Evolutionary conservation across 371 early-diverging fungal species (phyloP), one percentile per base, ranked within the genome.

Genomic region (Mucor indicus): DNA sequence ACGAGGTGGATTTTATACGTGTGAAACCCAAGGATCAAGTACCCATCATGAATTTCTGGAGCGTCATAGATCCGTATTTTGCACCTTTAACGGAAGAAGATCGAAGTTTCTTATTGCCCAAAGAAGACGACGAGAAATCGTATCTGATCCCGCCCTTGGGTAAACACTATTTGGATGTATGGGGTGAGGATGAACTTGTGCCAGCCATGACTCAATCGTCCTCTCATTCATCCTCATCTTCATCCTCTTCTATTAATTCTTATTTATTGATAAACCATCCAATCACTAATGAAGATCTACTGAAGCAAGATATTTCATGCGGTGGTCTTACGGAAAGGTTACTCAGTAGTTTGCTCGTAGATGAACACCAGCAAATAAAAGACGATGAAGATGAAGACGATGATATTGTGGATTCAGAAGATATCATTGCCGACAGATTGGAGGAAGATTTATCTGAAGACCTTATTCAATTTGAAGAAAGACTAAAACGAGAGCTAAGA

Each of bases 161-260:
- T 9, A 71, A 69, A 15, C 77, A 86, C 50, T 95, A 91, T 55
- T 54, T 72, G 6, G 86, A 91, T 22, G 78, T 70, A 25, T 95
- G 93, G 93, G 81, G 85, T 2, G 91, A 87, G 41, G 92, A 94
- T 54, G 95, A 96, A 30, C 42, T 29, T 9, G n/a, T n/a, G n/a
- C n/a, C n/a, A n/a, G n/a, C n/a, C n/a, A n/a, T n/a, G n/a, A n/a
- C n/a, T n/a, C n/a, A n/a, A n/a, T n/a, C n/a, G n/a, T n/a, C n/a
- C n/a, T n/a, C n/a, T n/a, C n/a, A n/a, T n/a, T n/a, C n/a, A n/a
- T n/a, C n/a, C n/a, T n/a, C n/a, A n/a, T n/a, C n/a, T n/a, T n/a
- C n/a, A n/a, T 11, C 54, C 44, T 13, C 44, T 43, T 30, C 9
- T 51, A 7, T 27, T 27, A 15, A 13, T 25, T 6, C 27, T n/a